Evolutionary conservation across 768 basidiomycete genomes (phyloP), one percentile per base, ranked within the genome.

Genomic region (Tricholoma flavovirens): DNA sequence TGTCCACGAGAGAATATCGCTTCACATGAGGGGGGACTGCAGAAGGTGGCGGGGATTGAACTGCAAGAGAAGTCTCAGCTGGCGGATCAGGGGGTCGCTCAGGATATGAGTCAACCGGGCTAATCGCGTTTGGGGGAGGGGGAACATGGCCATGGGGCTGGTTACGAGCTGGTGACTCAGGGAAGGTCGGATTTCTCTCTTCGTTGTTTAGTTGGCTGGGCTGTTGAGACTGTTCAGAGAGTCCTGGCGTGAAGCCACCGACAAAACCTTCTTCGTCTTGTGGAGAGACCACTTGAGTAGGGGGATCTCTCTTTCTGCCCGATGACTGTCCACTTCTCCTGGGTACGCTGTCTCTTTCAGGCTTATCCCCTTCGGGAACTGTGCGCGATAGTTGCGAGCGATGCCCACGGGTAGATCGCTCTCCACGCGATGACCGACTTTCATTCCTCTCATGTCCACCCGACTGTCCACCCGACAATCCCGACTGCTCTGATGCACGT

Each of bases 1-100:
- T 84, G 62, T 93, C 90, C 17, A 86, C 81, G 17, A 93, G 76
- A 1, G 91, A 90, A 65, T 87, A 93, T 7, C 90, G 83, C 64
- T 87, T 90, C 40, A 92, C 82, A 53, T 74, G 81, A 5, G 87
- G 70, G 5, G 90, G 90, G 10, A 86, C 84, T 33, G 68, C 67
- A 8, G 72, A 69, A 22, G 67, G 53, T 7, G 68, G 54, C 30
- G 46, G 24, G 22, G 46, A 48, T 48, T 48, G 46, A 48, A 48
- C 1, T 42, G 59, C 32, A 59, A 67, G 40, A 29, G 59, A 54
- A 43, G 60, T 46, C 14, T 56, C 58, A 50, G 58, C 49, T 19
- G 50, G 55, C n/a, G 33, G 49, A 10, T 51, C 42, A 17, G 63
- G 52, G 4, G 46, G 45, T 2, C 54, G 53, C 24, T 56, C 54